A percentile compares a stretch with the other conserved stretches of the same genome.
These are phyloP conservation scores for Posidonia oceanica DNA, from an alignment of 116 monocot species.

Conservation along the genomic window DNA sequence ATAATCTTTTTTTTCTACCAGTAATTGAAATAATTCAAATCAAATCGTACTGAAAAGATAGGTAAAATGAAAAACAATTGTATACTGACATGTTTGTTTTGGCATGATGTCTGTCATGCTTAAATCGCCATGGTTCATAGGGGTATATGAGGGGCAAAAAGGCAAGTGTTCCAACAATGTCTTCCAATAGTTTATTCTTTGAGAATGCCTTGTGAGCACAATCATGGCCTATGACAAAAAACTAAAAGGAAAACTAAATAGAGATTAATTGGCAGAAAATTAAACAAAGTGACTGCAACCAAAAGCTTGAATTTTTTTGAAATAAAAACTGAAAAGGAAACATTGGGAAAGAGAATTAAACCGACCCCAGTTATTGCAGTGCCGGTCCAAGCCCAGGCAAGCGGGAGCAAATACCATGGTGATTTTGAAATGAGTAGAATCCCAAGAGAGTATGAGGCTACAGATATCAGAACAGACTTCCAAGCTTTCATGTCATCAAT, in stretches of 20 bases:
- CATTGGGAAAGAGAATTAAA: not conserved
- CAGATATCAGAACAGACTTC: constrained; percentile 81
- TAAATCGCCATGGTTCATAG: constrained; percentile 95
- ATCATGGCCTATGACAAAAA: constrained; percentile 99
- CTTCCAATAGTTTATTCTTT: constrained; percentile 84
- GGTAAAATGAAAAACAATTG: not conserved
- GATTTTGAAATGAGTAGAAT: constrained; percentile 59
- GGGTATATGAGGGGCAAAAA: constrained; percentile 96
- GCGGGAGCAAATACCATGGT: constrained; percentile 88
- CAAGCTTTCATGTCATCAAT: constrained; percentile 88
- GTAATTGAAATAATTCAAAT: not conserved
- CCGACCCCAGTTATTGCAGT: constrained; percentile 90
- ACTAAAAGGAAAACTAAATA: constrained; percentile 27
- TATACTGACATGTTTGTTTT: constrained; percentile 93
- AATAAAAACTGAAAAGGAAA: not conserved
- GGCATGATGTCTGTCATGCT: constrained; percentile 94
- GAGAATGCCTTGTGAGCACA: constrained; percentile 98
- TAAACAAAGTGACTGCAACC: not conserved
- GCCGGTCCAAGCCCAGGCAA: constrained; percentile 98
- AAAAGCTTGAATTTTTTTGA: too few relatives aligned
- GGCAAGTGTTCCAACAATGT: constrained; percentile 89
- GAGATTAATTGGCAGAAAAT: not conserved
- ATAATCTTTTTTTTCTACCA: too few relatives aligned
- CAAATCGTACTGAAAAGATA: not conserved
- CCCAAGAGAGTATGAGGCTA: constrained; percentile 70